Conservation (phyloP, 108 stramenopile genomes). For the Stephanodiscus triporus region DNA sequence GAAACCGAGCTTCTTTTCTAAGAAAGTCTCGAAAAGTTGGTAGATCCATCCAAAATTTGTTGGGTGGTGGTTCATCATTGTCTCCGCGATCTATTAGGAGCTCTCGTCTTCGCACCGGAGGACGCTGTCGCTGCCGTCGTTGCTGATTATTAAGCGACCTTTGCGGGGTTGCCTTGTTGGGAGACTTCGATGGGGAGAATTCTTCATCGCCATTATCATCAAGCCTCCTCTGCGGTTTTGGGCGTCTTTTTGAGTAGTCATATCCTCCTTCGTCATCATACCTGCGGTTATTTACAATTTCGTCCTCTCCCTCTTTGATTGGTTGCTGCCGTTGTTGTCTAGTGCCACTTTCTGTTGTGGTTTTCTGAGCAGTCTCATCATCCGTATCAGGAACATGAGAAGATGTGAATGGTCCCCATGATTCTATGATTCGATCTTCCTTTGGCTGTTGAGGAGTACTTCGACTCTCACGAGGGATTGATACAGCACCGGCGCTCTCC, state of each 20-base stretch:
- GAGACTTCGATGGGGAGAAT: background rate
- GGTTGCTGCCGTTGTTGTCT: background rate
- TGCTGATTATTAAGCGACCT: slow-evolving; percentile 8
- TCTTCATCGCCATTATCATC: background rate
- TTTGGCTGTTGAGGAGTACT: background rate
- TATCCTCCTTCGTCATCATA: background rate
- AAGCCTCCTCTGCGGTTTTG: slow-evolving; percentile 2
- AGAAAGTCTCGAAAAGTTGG: slow-evolving; percentile 76
- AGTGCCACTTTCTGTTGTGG: background rate
- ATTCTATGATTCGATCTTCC: slow-evolving; percentile 12
- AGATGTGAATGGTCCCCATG: slow-evolving; percentile 36
- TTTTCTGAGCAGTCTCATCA: background rate
- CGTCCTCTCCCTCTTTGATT: background rate
- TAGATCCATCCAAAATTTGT: slow-evolving; percentile 76
- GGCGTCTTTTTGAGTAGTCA: background rate
- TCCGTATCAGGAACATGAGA: slow-evolving; percentile 13
- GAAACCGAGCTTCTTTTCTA: slow-evolving; percentile 66
- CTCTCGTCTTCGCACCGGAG: slow-evolving; percentile 17
- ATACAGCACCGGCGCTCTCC: background rate
- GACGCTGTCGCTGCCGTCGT: slow-evolving; percentile 14
- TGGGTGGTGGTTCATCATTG: slow-evolving; percentile 45
- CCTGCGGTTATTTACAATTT: slow-evolving; percentile 2
- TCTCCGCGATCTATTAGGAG: slow-evolving; percentile 48
- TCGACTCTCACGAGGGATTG: slow-evolving; percentile 4
- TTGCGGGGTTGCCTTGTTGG: background rate